These are phyloP conservation scores for Dipodascus albidus DNA, from an alignment of 805 yeast genomes.

Conservation along the genomic window DNA sequence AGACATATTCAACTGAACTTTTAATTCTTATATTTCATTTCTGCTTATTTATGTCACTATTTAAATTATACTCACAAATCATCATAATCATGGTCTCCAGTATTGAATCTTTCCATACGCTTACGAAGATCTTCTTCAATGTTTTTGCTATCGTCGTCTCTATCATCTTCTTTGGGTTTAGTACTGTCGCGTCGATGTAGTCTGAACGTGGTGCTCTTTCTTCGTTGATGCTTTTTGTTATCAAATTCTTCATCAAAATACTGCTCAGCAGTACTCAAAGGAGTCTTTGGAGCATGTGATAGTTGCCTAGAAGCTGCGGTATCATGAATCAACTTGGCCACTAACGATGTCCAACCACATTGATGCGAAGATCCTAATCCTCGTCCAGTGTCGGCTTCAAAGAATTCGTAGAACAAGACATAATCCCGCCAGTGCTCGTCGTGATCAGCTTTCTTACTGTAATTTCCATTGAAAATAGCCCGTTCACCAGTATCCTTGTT, in stretches of 20 bases:
- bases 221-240: constrained; percentile 8
- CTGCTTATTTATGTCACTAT: too few relatives aligned
- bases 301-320: constrained; percentile 62
- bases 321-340: constrained; percentile 81
- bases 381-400: constrained; percentile 90
- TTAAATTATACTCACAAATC: too few relatives aligned
- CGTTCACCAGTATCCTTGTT: constrained; percentile 43
- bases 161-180: constrained; percentile 3
- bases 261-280: constrained; percentile 24
- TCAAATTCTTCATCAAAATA: constrained; percentile 24
- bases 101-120: not conserved
- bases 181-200: constrained; percentile 13
- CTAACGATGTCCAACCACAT: constrained; percentile 93
- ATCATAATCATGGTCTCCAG: not conserved
- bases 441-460: constrained; percentile 30
- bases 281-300: constrained; percentile 21
- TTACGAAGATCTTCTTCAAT: not conserved
- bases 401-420: constrained; percentile 75
- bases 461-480: constrained; percentile 56
- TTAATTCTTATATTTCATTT: too few relatives aligned
- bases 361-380: constrained; percentile 92
- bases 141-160: not conserved
- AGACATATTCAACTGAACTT: constrained; percentile 25
- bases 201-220: constrained; percentile 8
- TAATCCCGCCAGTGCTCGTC: constrained; percentile 67